phyloP scores from a whole-genome alignment of 306 rosid genomes.

The Phaseolus lunatus region DNA sequence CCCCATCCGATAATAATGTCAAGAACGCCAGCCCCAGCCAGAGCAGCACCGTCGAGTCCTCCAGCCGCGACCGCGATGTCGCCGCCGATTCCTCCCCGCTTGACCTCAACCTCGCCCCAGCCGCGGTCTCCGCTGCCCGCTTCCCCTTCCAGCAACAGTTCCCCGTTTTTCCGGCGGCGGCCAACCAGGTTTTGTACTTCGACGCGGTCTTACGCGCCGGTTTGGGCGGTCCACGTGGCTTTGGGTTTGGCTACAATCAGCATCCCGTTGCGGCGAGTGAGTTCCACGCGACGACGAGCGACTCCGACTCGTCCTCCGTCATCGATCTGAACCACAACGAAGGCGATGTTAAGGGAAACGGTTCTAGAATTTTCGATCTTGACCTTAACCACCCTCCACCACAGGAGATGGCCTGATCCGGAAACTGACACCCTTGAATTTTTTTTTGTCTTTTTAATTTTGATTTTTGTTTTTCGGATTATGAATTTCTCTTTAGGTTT shows the following conservation, averaged over 20 bases:
- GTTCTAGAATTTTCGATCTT: conserved; percentile 46
- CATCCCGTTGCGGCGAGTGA: conserved; percentile 30
- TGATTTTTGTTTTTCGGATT: conserved; percentile 6
- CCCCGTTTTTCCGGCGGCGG: conserved; percentile 46
- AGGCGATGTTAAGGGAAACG: conserved; percentile 1
- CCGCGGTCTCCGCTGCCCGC: conserved; percentile 45
- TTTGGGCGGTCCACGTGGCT: conserved; percentile 42
- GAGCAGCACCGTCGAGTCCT: conserved; percentile 95
- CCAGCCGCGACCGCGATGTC: conserved; percentile 68
- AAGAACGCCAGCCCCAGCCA: conserved; percentile 80
- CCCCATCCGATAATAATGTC: conserved; percentile 49
- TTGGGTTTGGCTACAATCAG: conserved; percentile 43
- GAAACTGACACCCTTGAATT: background rate
- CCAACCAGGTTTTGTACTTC: conserved; percentile 52
- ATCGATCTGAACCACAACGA: conserved; percentile 60
- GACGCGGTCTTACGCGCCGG: conserved; percentile 63
- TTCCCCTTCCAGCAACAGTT: conserved; percentile 67
- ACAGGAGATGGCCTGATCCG: conserved; percentile 45
- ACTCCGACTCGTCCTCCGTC: conserved; percentile 75
- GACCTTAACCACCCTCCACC: conserved; percentile 71
- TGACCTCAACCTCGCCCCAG: conserved; percentile 64
- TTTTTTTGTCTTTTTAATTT: background rate
- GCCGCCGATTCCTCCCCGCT: conserved; percentile 74
- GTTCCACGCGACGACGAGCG: conserved; percentile 49
- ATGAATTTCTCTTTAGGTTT: conserved; percentile 44